Evolutionary conservation across 805 yeast species (phyloP).

Genomic region (Teunomyces barrocoloradensis): DNA sequence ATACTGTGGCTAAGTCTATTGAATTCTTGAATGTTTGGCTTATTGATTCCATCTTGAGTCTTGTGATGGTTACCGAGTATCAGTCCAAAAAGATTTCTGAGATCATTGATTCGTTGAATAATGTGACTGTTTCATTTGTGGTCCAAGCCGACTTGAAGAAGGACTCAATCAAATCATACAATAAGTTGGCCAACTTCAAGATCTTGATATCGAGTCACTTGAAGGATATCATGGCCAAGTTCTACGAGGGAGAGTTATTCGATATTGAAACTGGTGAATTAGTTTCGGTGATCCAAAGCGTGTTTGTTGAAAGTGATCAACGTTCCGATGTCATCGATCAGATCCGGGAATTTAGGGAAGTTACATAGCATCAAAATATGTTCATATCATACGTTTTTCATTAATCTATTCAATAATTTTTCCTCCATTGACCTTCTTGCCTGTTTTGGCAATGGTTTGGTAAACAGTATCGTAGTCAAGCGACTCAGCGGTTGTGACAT

Average conservation of each 20-base stretch:
- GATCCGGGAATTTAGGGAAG: constrained; percentile 41
- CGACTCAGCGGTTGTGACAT: constrained; percentile 56
- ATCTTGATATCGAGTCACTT: constrained; percentile 39
- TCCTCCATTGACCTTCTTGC: constrained; percentile 76
- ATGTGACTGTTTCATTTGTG: constrained; percentile 20
- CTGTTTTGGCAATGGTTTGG: constrained; percentile 82
- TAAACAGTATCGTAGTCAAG: constrained; percentile 76
- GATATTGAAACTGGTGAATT: constrained; percentile 49
- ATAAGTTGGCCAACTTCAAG: constrained; percentile 28
- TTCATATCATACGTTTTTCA: background rate
- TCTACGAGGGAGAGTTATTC: constrained; percentile 51
- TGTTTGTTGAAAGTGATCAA: constrained; percentile 45
- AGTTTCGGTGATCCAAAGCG: constrained; percentile 36
- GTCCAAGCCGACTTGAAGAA: constrained; percentile 15
- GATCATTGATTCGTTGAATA: constrained; percentile 20
- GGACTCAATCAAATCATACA: constrained; percentile 20
- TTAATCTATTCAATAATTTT: constrained; percentile 39
- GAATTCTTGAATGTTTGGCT: constrained; percentile 30
- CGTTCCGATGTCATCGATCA: constrained; percentile 45
- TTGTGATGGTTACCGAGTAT: constrained; percentile 34
- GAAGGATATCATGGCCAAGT: constrained; percentile 45
- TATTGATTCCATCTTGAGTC: constrained; percentile 21
- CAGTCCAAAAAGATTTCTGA: constrained; percentile 31
- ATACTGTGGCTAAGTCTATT: constrained; percentile 22
- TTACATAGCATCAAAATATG: background rate